phyloP scores from a whole-genome alignment of 768 basidiomycete species.

The Scleroderma bovista region DNA sequence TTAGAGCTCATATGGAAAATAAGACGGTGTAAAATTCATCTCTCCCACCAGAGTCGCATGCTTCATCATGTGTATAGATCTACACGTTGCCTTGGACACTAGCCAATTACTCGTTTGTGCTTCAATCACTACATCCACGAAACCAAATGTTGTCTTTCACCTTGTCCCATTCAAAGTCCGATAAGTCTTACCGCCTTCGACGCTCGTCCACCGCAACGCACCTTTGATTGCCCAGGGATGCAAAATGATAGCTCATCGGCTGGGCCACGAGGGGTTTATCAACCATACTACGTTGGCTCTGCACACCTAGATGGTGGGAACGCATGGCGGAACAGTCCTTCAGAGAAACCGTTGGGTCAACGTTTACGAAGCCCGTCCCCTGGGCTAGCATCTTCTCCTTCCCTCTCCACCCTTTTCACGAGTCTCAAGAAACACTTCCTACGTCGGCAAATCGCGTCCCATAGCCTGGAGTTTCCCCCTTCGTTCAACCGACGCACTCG shows the following conservation, averaged over 20 bases:
- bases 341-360: constrained; percentile 9
- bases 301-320: constrained; percentile 9
- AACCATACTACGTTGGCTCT: constrained; percentile 15
- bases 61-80: no score
- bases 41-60: no score
- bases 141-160: no score
- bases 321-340: constrained; percentile 21
- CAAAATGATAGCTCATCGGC: constrained; percentile 8
- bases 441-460: constrained; percentile 11
- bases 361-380: no score
- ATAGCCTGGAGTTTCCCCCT: constrained; percentile 14
- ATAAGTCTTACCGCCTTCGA: no score
- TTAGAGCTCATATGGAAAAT: no score
- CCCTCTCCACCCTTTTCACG: constrained; percentile 8
- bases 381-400: constrained; percentile 5
- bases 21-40: no score
- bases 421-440: constrained; percentile 14
- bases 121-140: no score
- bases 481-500: constrained; percentile 23
- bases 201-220: not conserved
- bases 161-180: no score
- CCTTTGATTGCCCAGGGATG: constrained; percentile 13
- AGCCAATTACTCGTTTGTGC: no score
- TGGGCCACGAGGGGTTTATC: constrained; percentile 3
- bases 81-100: no score